phyloP scores from a whole-genome alignment of 2,329 filamentous ascomycete species.

The Claviceps citrina region DNA sequence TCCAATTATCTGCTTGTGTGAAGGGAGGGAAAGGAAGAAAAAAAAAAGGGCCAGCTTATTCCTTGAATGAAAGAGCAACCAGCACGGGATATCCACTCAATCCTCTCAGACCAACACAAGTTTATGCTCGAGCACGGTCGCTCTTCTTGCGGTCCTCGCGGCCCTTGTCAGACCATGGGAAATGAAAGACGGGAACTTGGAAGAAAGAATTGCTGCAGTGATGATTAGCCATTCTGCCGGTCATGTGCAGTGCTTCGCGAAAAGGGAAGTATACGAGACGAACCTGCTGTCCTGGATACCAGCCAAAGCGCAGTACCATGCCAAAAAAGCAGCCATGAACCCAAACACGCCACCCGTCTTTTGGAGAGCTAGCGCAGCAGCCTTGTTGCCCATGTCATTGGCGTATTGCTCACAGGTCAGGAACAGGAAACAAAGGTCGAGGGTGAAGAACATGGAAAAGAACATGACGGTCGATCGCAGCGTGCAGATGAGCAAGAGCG shows the following conservation, averaged over 20 bases:
- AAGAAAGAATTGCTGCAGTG: slow-evolving; percentile 64
- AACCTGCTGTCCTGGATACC: slow-evolving; percentile 61
- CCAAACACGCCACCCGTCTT: slow-evolving; percentile 67
- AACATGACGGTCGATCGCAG: slow-evolving; percentile 65
- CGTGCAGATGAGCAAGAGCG: slow-evolving; percentile 57
- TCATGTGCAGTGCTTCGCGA: not conserved
- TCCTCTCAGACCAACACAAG: not conserved
- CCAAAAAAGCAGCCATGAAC: slow-evolving; percentile 63
- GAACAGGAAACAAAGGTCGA: slow-evolving; percentile 62
- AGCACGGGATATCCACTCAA: no score
- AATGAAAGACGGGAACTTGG: slow-evolving; percentile 80
- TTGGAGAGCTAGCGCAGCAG: slow-evolving; percentile 34
- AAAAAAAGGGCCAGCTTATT: no score
- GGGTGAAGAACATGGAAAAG: slow-evolving; percentile 61
- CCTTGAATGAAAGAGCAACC: no score
- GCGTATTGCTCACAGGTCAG: slow-evolving; percentile 50
- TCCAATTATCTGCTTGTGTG: not conserved
- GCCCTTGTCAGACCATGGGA: slow-evolving; percentile 81
- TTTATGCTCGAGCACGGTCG: slow-evolving; percentile 12
- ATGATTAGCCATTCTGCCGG: not conserved
- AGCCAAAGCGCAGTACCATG: slow-evolving; percentile 77
- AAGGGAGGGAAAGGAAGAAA: not conserved
- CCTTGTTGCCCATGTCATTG: slow-evolving; percentile 32
- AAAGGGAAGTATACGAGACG: slow-evolving; percentile 32
- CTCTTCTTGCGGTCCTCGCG: slow-evolving; percentile 39